Evolutionary conservation across 2,329 filamentous ascomycete species (phyloP), one percentile per base, ranked within the genome.

Genomic region (Sclerotinia subarctica): DNA sequence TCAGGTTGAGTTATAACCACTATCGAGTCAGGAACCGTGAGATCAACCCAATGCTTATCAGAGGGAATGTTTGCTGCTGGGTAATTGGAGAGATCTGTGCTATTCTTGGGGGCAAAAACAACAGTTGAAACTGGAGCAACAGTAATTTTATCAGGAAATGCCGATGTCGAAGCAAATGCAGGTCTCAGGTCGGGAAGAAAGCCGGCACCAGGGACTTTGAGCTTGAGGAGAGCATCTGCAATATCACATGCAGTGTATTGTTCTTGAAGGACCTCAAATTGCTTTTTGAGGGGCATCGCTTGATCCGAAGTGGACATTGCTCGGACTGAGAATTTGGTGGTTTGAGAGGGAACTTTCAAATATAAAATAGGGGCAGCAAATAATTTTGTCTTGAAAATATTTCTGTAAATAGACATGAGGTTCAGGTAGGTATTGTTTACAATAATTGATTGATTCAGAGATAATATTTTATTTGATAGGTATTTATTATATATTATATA

Each of bases 181-280:
- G 78, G 77, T 54, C 77, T 75, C 52, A 84, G 75, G 76, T 92
- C 89, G 49, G 87, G 81, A 49, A 93, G 79, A 75, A 88, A 88
- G 66, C 91, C 90, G 35, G 88, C 89, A 58, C 85, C 83, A 15
- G 88, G 83, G 11, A 89, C 84, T 69, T 89, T 84, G 59, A 93
- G 82, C 74, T 89, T 91, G 67, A 92, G 82, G 2, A 93, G 83
- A 7, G 89, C 90, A 77, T 93, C 90, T 15, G 90, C 91, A 69
- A 92, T 81, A 82, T 91, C 82, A 76, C 82, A 84, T 49, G 82
- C 81, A 24, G 78, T 79, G 73, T 82, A 83, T 46, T 67, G 35
- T 49, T 77, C 72, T 66, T 67, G 54, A 5, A 78, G 70, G n/a
- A 52, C 26, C 21, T 70, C 54, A 29, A 74, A 67, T 54, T 72